phyloP scores from a whole-genome alignment of 257 asterid species.

The Henckelia pumila region DNA sequence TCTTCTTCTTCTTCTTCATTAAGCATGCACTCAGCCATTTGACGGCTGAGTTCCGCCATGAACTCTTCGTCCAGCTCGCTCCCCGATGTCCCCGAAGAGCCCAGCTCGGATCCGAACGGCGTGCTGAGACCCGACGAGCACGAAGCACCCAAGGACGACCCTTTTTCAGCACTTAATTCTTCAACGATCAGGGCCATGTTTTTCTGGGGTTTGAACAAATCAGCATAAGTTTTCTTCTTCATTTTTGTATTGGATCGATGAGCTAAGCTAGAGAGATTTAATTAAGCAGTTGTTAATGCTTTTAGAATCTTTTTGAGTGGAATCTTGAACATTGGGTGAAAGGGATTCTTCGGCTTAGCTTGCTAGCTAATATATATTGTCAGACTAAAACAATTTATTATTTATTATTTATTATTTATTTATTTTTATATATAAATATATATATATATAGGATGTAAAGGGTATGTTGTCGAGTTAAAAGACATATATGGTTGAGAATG shows the following conservation, averaged over 20 bases:
- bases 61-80: slow-evolving; percentile 62
- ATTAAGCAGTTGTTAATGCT: neutral
- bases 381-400: too few relatives aligned
- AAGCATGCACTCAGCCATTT: slow-evolving; percentile 83
- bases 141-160: too few relatives aligned
- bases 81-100: slow-evolving; percentile 57
- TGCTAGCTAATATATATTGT: too few relatives aligned
- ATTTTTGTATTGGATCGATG: too few relatives aligned
- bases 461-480: neutral
- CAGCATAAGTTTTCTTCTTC: neutral
- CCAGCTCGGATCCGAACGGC: slow-evolving; percentile 62
- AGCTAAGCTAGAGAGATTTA: too few relatives aligned
- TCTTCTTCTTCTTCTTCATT: slow-evolving; percentile 47
- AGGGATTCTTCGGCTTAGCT: neutral
- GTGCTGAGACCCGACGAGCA: slow-evolving; percentile 56
- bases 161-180: too few relatives aligned
- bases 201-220: neutral
- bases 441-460: too few relatives aligned
- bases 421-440: too few relatives aligned
- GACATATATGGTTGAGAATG: neutral
- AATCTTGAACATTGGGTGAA: neutral
- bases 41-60: slow-evolving; percentile 70
- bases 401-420: too few relatives aligned
- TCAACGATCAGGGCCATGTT: neutral
- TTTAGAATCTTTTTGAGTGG: neutral